A percentile compares a stretch with the other conserved stretches of the same genome.
phyloP scores from a whole-genome alignment of 2,329 filamentous ascomycete genomes.

The Penicillium sp. region DNA sequence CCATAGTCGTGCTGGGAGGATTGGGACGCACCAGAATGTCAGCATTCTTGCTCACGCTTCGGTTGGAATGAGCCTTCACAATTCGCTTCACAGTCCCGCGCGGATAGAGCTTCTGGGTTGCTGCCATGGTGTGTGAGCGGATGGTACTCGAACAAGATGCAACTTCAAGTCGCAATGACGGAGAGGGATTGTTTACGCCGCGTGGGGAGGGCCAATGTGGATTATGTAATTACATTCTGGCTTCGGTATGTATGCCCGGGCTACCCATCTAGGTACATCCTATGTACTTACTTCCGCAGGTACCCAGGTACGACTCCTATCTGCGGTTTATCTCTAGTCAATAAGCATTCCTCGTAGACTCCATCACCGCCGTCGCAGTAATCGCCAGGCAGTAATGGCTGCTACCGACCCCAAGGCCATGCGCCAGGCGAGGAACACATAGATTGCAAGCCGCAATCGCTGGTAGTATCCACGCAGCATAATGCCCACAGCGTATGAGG shows the following conservation, averaged over 20 bases:
- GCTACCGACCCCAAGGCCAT: constrained; percentile 31
- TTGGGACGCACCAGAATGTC: constrained; percentile 68
- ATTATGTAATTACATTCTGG: constrained; percentile 1
- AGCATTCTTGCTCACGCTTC: constrained; percentile 76
- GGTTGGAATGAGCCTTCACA: constrained; percentile 80
- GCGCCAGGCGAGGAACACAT: constrained; percentile 41
- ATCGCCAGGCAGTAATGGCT: constrained; percentile 30
- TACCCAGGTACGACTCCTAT: too few species aligned
- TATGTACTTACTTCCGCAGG: too few species aligned
- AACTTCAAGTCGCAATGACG: background rate
- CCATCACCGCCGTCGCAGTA: constrained; percentile 21
- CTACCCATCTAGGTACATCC: too few species aligned
- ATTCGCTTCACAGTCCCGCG: constrained; percentile 83
- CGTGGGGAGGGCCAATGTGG: background rate
- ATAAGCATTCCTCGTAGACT: too few species aligned
- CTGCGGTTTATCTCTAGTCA: too few species aligned
- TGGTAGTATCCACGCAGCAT: constrained; percentile 47
- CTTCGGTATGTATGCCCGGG: too few species aligned
- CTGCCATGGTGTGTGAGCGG: constrained; percentile 48
- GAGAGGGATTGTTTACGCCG: constrained; percentile 8
- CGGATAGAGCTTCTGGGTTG: constrained; percentile 73
- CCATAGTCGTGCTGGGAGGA: background rate
- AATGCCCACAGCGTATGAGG: constrained; percentile 40
- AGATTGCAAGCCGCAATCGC: constrained; percentile 39
- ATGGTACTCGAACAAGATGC: background rate